Base-by-base conservation (phyloP, 768 basidiomycete species). In the Rhizopogon rudus region DNA sequence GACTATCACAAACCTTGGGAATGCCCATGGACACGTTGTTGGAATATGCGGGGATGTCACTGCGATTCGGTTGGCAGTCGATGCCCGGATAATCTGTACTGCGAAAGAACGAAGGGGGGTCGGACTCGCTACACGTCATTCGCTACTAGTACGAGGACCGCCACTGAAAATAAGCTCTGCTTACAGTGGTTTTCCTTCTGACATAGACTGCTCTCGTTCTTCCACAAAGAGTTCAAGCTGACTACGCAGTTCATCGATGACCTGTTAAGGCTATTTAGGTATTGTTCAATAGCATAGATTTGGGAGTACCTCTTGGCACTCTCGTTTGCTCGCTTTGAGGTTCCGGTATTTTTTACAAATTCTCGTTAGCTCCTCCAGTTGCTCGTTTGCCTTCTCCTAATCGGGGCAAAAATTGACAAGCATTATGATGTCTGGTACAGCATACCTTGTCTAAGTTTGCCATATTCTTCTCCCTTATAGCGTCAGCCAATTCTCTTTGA, bases 121-220 rank as follows among this genome's bases (percentile, higher is more conserved):
- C 48, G 20, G 48, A 49, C 35, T 25, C 22, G 20, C 48, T 49
- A 14, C 14, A 25, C 10, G 35, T 25, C 37, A 37, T 22, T 33
- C 31, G 8, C 31, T 10, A 33, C 10, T 37, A 35, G 20, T 49
- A 37, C 35, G 22, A 37, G 31, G 14, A 6, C 17, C 22, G n/a
- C 46, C n/a, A 42, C 10, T 13, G n/a, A 50, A 10, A 50, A 20
- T 14, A 29, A 29, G 8, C 7, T 33, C 39, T 49, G 22, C 48
- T 49, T 49, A 49, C 48, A 49, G 14, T 10, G 16, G 33, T 22
- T 37, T 49, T 8, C 22, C 48, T 39, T 39, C 48, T 22, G 13
- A 39, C 52, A 48, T 10, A 59, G 62, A 17, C 55, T 66, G 62
- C 39, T 64, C 68, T 25, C 64, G 57, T 53, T 68, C 64, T 46